phyloP scores from a whole-genome alignment of 495 filamentous ascomycete species.

The Daldinia vernicosa region DNA sequence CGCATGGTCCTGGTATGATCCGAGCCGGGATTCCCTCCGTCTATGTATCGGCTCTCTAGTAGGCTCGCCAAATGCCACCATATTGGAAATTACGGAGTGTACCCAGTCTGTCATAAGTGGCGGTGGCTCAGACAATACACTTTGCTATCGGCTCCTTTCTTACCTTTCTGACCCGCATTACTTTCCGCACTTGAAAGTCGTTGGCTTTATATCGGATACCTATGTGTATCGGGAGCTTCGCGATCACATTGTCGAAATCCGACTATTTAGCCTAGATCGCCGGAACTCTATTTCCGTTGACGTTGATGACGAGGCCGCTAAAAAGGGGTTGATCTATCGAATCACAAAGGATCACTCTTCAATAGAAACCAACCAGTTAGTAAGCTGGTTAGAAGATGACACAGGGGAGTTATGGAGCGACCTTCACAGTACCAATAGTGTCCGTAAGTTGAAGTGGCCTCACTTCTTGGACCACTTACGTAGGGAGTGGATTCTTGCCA shows the following conservation, averaged over 20 bases:
- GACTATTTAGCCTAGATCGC: background rate
- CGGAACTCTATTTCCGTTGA: background rate
- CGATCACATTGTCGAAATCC: background rate
- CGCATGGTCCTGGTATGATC: background rate
- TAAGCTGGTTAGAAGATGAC: background rate
- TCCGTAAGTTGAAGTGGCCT: background rate
- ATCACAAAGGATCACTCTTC: background rate
- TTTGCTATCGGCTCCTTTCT: background rate
- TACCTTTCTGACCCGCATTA: background rate
- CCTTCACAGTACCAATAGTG: background rate
- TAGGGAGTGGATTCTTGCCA: background rate
- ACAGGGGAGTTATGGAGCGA: background rate
- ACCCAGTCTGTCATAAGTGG: background rate
- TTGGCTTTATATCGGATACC: background rate
- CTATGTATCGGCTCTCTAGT: background rate
- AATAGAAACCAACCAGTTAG: background rate
- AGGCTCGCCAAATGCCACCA: background rate
- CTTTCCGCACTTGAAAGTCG: background rate
- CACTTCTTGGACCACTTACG: background rate
- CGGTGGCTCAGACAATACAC: background rate
- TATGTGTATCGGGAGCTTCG: background rate
- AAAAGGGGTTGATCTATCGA: background rate
- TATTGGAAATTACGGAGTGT: background rate
- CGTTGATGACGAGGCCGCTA: background rate
- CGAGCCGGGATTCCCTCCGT: background rate